Evolutionary conservation across 441 rosid species (phyloP), one percentile per base, ranked within the genome.

Genomic region (Gossypium gossypioides): DNA sequence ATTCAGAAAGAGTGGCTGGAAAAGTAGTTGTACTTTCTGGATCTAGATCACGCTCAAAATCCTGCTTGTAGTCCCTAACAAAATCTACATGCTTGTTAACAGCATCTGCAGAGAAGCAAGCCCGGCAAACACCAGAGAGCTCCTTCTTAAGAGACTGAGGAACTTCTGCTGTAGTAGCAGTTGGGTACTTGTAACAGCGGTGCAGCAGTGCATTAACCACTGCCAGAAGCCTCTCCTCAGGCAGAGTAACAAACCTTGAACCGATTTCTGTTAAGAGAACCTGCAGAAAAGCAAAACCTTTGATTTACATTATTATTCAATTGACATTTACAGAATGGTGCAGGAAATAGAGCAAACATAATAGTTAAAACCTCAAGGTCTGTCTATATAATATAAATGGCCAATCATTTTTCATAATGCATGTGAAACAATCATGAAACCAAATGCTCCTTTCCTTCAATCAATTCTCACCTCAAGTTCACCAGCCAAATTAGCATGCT

Each of bases 41-140:
- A 87, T 96, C 97, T 27, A 96, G 96, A 81, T 91, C 93, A 48
- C 89, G 85, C 82, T 96, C 99, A 79, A 96, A 96, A 16, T 87
- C 98, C 81, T 87, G 97, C 84, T 93, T 96, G 87, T 96, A 96
- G 72, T 96, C 99, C 81, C 86, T 89, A 82, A 96, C 96, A 85
- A 96, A 96, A 75, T 91, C 98, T 55, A 93, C 92, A 84, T 96
- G 98, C 87, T 96, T 96, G 82, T 80, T 90, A 61, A 96, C 90
- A 69, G 97, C 99, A 87, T 96, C 97, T 68, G 98, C 97, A 18
- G 98, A 93, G 77, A 96, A 96, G 86, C 97, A 96, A 80, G 98
- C 98, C 84, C 93, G 84, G 85, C 98, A 96, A 70, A 96, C 99
- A 64, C 97, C 98, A 40, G 98, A 90, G 71, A 96, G 97, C 85